Conservation (phyloP, 179 eudicot genomes). For the Amaranthus tricolor region DNA sequence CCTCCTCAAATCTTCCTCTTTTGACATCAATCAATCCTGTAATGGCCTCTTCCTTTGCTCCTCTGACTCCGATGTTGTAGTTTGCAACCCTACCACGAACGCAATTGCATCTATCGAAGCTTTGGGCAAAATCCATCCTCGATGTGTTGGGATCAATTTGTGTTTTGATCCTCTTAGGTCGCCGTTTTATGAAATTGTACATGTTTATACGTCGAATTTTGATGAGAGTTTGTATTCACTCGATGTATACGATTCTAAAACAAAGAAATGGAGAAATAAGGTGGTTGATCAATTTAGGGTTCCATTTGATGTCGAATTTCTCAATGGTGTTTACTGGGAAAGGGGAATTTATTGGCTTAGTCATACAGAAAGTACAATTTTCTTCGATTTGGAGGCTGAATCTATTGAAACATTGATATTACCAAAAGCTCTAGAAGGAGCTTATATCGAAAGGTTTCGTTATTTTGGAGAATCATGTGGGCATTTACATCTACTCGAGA, state of each 20-base stretch:
- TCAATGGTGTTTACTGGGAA: constrained; percentile 35
- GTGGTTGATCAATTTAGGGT: constrained; percentile 5
- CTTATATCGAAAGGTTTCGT: constrained; percentile 42
- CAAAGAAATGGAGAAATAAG: constrained; percentile 15
- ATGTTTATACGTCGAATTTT: neutral
- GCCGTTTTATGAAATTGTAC: constrained; percentile 14
- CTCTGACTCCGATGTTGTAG: neutral
- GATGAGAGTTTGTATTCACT: constrained; percentile 5
- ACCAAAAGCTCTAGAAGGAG: constrained; percentile 30
- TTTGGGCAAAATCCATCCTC: no score
- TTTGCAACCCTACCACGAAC: constrained; percentile 32
- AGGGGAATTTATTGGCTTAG: constrained; percentile 39
- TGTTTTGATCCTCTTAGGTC: constrained; percentile 29
- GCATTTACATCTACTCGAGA: constrained; percentile 39
- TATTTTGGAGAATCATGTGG: constrained; percentile 45
- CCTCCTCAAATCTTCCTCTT: constrained; percentile 19
- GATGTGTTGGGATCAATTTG: constrained; percentile 16
- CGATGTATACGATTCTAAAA: constrained; percentile 14
- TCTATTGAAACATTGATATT: constrained; percentile 16
- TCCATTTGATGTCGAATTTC: constrained; percentile 42
- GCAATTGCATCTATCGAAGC: no score
- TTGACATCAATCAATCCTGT: constrained; percentile 32
- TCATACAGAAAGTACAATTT: constrained; percentile 31
- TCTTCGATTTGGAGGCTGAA: constrained; percentile 25
- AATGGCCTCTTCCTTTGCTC: constrained; percentile 35